Conservation (phyloP, 371 early-diverging fungal species). For the Mucor plumbeus region DNA sequence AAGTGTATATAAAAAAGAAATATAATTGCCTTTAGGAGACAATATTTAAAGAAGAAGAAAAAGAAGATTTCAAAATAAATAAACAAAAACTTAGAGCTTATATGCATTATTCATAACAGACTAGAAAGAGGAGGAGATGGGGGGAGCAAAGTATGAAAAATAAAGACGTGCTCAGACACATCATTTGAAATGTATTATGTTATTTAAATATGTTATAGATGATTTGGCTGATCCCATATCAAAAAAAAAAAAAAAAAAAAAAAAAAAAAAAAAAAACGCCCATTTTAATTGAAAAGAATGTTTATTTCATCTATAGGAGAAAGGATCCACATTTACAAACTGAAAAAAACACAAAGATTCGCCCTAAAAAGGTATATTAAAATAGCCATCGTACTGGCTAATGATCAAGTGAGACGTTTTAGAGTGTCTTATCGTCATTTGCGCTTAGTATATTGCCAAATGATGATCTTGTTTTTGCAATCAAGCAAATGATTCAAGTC, state of each 20-base stretch:
- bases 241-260: background rate
- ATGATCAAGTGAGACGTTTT: conserved; percentile 7
- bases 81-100: conserved; percentile 5
- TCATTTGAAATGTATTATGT: background rate
- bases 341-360: background rate
- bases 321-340: background rate
- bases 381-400: background rate
- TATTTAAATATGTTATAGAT: background rate
- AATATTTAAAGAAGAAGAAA: conserved; percentile 6
- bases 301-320: background rate
- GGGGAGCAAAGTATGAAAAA: background rate
- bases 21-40: background rate
- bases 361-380: conserved; percentile 7
- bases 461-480: background rate
- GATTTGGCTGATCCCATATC: background rate
- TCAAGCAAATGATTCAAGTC: conserved; percentile 15
- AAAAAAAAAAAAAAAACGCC: background rate
- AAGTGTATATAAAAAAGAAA: background rate
- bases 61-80: background rate
- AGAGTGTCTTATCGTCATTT: background rate
- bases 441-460: background rate
- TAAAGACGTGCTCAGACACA: background rate
- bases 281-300: conserved; percentile 5
- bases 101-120: conserved; percentile 1
- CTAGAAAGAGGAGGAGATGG: background rate